A percentile compares a stretch with the other conserved stretches of the same genome.
Conservation (phyloP, 495 filamentous ascomycete genomes). For the Friedmanniomyces simplex region DNA sequence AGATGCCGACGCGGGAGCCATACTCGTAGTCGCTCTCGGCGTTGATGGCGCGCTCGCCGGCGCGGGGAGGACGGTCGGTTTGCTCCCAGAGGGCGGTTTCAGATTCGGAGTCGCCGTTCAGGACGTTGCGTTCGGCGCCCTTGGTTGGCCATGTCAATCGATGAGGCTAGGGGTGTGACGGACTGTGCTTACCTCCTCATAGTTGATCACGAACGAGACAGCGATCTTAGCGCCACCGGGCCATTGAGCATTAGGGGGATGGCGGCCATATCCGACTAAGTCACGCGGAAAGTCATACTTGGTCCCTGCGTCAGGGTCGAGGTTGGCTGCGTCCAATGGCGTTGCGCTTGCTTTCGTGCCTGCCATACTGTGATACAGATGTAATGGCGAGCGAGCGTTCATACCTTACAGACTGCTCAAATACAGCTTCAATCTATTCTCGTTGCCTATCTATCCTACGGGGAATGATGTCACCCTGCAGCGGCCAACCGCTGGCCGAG, state of each 20-base stretch:
- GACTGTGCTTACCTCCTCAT: conserved; percentile 26
- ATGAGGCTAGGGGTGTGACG: background rate
- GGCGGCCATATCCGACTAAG: conserved; percentile 30
- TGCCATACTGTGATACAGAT: background rate
- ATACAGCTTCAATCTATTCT: background rate
- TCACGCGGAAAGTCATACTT: conserved; percentile 25
- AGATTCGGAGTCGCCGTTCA: conserved; percentile 28
- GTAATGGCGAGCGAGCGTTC: background rate
- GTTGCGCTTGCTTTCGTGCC: background rate
- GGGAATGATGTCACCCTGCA: conserved; percentile 8
- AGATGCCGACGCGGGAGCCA: conserved; percentile 32
- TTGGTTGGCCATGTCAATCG: background rate
- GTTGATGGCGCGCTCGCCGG: conserved; percentile 31
- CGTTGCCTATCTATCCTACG: background rate
- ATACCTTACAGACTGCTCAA: background rate
- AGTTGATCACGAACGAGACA: conserved; percentile 37
- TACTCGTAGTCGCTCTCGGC: conserved; percentile 36
- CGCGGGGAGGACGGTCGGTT: conserved; percentile 20
- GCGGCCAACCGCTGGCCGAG: conserved; percentile 1
- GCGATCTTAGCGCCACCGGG: conserved; percentile 34
- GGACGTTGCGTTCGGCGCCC: conserved; percentile 30
- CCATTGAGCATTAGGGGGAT: conserved; percentile 33
- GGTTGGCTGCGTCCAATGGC: conserved; percentile 7
- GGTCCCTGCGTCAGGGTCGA: conserved; percentile 8
- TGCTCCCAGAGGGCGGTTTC: conserved; percentile 32